Percentiles rank a stretch among this genome's conserved stretches.
These are phyloP conservation scores for Trichoderma sp. DNA, from an alignment of 2,329 filamentous ascomycete genomes.

Conservation along the genomic window DNA sequence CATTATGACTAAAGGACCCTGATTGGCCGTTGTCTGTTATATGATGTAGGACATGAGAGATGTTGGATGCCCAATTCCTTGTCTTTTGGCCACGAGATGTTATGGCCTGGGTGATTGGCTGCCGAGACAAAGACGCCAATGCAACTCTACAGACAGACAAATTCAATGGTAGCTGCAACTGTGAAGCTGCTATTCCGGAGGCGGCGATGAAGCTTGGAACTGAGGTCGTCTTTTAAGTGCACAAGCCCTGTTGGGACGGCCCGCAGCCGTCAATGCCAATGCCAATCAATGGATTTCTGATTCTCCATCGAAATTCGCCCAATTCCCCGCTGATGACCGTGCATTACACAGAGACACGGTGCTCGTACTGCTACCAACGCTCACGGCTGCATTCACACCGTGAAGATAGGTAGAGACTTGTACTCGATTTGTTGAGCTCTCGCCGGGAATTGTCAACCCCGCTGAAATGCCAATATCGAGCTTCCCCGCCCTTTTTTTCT, in stretches of 20 bases:
- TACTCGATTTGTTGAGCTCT: neutral
- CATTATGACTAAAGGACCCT: conserved; percentile 8
- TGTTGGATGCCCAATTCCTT: neutral
- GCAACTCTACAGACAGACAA: neutral
- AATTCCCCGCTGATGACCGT: neutral
- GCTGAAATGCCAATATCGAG: conserved; percentile 9
- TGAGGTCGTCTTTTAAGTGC: neutral
- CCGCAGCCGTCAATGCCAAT: neutral
- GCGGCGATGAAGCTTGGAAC: neutral
- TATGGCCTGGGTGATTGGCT: neutral
- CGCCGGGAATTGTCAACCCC: conserved; percentile 11
- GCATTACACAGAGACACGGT: neutral
- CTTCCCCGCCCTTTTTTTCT: conserved; percentile 17
- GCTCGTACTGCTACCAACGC: neutral
- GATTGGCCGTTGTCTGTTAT: neutral
- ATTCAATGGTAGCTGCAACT: neutral
- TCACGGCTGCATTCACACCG: neutral
- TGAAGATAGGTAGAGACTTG: neutral
- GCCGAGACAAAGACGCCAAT: neutral
- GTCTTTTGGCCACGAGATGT: neutral
- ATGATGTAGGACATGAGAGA: neutral
- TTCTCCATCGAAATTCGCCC: neutral
- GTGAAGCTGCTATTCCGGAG: neutral
- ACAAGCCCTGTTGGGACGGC: neutral
- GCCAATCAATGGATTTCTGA: neutral